These are phyloP conservation scores for Rehmannia glutinosa DNA, from an alignment of 257 asterid species.

Conservation along the genomic window DNA sequence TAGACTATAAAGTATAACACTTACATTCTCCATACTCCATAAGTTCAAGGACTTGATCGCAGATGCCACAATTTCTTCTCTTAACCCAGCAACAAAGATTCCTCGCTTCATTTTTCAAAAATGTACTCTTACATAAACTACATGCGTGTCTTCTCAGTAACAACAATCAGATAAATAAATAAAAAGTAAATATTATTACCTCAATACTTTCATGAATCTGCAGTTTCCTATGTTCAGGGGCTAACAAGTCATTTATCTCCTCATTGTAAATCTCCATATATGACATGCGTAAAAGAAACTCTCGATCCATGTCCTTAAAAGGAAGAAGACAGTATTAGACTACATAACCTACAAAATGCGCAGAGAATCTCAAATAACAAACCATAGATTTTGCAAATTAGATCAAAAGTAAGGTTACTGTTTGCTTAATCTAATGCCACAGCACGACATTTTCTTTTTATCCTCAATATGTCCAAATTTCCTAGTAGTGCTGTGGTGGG, in stretches of 20 bases:
- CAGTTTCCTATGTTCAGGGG: conserved; percentile 85
- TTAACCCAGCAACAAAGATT: conserved; percentile 91
- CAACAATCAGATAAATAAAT: neutral
- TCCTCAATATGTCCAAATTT: neutral
- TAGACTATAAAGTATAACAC: conserved; percentile 18
- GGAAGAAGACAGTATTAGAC: conserved; percentile 9
- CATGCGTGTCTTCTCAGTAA: neutral
- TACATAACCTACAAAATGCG: neutral
- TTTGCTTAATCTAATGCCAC: neutral
- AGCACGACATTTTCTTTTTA: neutral
- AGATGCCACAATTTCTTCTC: conserved; percentile 93
- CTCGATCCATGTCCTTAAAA: conserved; percentile 67
- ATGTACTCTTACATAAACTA: neutral
- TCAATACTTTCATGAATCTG: conserved; percentile 95
- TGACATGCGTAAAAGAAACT: conserved; percentile 94
- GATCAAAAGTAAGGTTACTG: neutral
- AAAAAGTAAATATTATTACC: conserved; percentile 34
- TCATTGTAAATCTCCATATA: conserved; percentile 96
- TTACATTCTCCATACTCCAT: conserved; percentile 95
- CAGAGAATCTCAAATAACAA: conserved; percentile 5
- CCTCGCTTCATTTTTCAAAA: conserved; percentile 60
- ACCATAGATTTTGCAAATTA: neutral
- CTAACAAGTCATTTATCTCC: conserved; percentile 92
- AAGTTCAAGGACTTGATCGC: conserved; percentile 83
- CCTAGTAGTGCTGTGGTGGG: neutral